Percentiles rank a stretch among this genome's conserved stretches.
These are phyloP conservation scores for Nigrospora sphaerica DNA, from an alignment of 2,329 filamentous ascomycete genomes.

Conservation along the genomic window DNA sequence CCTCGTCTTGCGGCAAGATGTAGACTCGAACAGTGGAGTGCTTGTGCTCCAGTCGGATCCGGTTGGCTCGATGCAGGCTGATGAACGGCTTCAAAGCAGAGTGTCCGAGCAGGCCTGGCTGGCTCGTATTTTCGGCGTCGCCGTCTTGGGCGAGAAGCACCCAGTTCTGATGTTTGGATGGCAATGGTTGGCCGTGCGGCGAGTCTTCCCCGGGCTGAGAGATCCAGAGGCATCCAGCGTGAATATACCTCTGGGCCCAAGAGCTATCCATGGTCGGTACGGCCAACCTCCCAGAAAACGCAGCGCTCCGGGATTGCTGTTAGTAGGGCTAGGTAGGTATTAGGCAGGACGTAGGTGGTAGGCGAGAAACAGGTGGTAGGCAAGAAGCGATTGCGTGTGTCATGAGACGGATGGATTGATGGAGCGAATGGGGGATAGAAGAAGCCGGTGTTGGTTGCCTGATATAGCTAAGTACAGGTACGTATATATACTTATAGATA, in stretches of 20 bases:
- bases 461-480: too few relatives aligned
- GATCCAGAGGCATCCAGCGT: slow-evolving; percentile 31
- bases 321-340: too few relatives aligned
- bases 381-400: too few relatives aligned
- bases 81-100: slow-evolving; percentile 14
- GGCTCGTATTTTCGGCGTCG: slow-evolving; percentile 14
- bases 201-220: slow-evolving; percentile 9
- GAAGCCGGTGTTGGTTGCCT: too few relatives aligned
- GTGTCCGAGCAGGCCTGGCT: slow-evolving; percentile 19
- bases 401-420: too few relatives aligned
- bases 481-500: too few relatives aligned
- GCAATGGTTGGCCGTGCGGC: slow-evolving; percentile 7
- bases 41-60: slow-evolving; percentile 37
- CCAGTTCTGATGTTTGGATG: slow-evolving; percentile 15
- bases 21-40: slow-evolving; percentile 42
- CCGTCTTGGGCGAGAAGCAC: slow-evolving; percentile 14
- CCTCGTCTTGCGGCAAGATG: slow-evolving; percentile 59
- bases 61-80: slow-evolving; percentile 26
- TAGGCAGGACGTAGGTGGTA: too few relatives aligned
- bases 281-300: too few relatives aligned
- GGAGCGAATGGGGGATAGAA: too few relatives aligned
- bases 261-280: neutral
- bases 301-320: too few relatives aligned
- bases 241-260: slow-evolving; percentile 26
- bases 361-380: too few relatives aligned